These are phyloP conservation scores for Funneliformis caledonium DNA, from an alignment of 371 early-diverging fungal species.

Conservation along the genomic window DNA sequence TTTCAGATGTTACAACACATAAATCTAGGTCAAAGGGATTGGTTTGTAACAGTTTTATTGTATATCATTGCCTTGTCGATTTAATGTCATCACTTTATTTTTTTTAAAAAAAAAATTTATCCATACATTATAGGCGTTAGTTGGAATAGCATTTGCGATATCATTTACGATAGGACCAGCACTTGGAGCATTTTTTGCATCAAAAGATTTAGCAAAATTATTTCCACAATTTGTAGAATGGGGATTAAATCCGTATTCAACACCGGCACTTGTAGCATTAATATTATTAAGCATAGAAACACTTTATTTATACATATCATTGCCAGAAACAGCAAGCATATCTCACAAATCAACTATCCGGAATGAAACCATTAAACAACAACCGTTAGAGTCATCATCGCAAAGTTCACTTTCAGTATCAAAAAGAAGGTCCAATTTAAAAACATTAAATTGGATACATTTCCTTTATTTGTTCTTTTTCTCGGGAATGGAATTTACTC, in stretches of 20 bases:
- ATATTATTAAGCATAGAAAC: slow-evolving; percentile 81
- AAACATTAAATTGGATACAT: slow-evolving; percentile 59
- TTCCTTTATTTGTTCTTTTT: slow-evolving; percentile 90
- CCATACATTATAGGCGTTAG: slow-evolving; percentile 71
- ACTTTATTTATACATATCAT: slow-evolving; percentile 64
- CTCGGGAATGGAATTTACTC: slow-evolving; percentile 97
- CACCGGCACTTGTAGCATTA: slow-evolving; percentile 86
- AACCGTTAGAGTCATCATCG: not conserved
- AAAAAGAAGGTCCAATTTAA: slow-evolving; percentile 10
- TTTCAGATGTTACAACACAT: slow-evolving; percentile 89
- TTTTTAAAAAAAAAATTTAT: not conserved
- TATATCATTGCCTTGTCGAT: slow-evolving; percentile 29
- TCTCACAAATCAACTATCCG: not conserved
- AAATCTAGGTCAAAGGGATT: slow-evolving; percentile 78
- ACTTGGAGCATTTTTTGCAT: slow-evolving; percentile 90
- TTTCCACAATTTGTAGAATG: slow-evolving; percentile 60
- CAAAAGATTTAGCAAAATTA: slow-evolving; percentile 61
- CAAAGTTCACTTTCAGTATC: not conserved
- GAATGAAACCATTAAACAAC: not conserved
- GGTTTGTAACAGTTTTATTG: slow-evolving; percentile 48
- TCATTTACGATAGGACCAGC: slow-evolving; percentile 97
- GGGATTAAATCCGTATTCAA: slow-evolving; percentile 77
- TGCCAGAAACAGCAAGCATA: slow-evolving; percentile 81
- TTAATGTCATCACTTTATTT: not conserved
- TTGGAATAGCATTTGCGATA: slow-evolving; percentile 95